Conservation (phyloP, 2,329 filamentous ascomycete genomes). For the Neoarthrinium moseri region DNA sequence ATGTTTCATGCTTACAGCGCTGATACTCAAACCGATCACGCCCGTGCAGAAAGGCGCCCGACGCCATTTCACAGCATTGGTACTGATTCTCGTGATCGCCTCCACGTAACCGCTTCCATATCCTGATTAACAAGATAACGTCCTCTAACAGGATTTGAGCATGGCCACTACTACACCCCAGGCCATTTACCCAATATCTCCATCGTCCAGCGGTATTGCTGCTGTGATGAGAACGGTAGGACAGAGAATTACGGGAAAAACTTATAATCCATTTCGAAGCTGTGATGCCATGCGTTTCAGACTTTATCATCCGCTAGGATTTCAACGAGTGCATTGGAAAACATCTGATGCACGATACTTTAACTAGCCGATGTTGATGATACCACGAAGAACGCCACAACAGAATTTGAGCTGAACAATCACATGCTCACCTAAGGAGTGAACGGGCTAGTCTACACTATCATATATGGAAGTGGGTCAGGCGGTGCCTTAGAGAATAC, state of each 20-base stretch:
- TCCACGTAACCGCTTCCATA: no score
- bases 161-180: no score
- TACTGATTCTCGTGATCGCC: no score
- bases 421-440: slow-evolving; percentile 40
- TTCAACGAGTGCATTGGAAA: slow-evolving; percentile 51
- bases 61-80: no score
- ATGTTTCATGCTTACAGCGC: no score
- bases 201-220: no score
- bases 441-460: slow-evolving; percentile 27
- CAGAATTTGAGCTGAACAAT: slow-evolving; percentile 52
- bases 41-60: no score
- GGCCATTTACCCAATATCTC: no score
- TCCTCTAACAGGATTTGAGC: no score
- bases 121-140: no score
- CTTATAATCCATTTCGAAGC: slow-evolving; percentile 53
- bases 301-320: slow-evolving; percentile 59
- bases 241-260: slow-evolving; percentile 53
- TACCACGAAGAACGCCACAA: slow-evolving; percentile 33
- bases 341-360: slow-evolving; percentile 48
- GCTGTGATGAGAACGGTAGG: slow-evolving; percentile 59
- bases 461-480: slow-evolving; percentile 24
- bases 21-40: no score
- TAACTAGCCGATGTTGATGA: slow-evolving; percentile 41
- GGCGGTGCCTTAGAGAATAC: slow-evolving; percentile 37
- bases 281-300: slow-evolving; percentile 52